Conservation (phyloP, 805 yeast genomes). For the Ogataea glucozyma region DNA sequence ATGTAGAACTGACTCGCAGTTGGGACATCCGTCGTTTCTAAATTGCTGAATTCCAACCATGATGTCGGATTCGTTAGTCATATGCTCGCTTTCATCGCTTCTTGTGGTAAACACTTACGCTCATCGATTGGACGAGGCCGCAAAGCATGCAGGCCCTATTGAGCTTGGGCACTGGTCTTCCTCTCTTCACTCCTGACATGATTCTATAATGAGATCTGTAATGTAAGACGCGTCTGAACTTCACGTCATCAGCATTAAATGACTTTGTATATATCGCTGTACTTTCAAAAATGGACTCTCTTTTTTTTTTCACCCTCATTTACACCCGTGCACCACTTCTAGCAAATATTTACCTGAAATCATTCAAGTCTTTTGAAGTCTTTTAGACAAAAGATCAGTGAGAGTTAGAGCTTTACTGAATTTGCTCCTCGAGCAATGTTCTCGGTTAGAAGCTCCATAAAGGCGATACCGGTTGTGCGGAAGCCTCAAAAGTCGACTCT, state of each 20-base stretch:
- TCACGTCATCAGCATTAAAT: too few species aligned
- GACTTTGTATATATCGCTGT: too few species aligned
- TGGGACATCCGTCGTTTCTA: constrained; percentile 88
- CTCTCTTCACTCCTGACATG: constrained; percentile 29
- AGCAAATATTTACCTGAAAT: too few species aligned
- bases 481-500: background rate
- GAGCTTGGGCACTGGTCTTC: constrained; percentile 50
- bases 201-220: too few species aligned
- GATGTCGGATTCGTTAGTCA: constrained; percentile 1
- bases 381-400: too few species aligned
- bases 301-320: too few species aligned
- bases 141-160: constrained; percentile 98
- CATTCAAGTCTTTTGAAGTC: too few species aligned
- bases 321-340: too few species aligned
- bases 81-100: background rate
- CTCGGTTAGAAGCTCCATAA: background rate
- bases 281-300: too few species aligned
- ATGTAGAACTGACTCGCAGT: constrained; percentile 87
- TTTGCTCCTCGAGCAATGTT: too few species aligned
- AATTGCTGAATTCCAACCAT: constrained; percentile 46
- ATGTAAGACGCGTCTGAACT: too few species aligned
- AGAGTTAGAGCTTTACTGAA: too few species aligned
- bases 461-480: background rate
- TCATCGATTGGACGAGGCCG: constrained; percentile 83
- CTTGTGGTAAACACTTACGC: constrained; percentile 39